These are phyloP conservation scores for Eucalyptus sp. DNA, from an alignment of 345 rosid species.

Conservation along the genomic window DNA sequence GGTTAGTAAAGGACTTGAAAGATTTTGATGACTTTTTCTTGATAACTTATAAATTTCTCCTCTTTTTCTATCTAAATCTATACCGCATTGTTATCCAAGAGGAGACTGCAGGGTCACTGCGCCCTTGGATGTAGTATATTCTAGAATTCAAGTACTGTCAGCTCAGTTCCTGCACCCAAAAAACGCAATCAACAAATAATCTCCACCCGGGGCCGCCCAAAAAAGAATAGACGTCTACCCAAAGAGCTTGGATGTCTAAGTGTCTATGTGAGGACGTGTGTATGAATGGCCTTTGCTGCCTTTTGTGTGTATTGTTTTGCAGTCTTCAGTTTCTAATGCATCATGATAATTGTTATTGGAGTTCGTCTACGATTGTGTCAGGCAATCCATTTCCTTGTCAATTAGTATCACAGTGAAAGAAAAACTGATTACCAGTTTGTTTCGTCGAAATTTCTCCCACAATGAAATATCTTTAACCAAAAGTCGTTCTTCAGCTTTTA, in stretches of 20 bases:
- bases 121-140: neutral
- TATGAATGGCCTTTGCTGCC: neutral
- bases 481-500: too few relatives aligned
- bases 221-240: neutral
- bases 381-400: neutral
- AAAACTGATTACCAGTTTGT: neutral
- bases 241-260: neutral
- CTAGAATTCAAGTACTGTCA: neutral
- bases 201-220: rapidly evolving
- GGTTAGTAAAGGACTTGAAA: too few relatives aligned
- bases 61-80: neutral
- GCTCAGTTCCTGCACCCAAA: neutral
- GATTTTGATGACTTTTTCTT: neutral
- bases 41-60: neutral
- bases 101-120: neutral
- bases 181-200: too few relatives aligned
- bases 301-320: neutral
- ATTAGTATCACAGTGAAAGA: neutral
- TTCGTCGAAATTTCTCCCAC: rapidly evolving
- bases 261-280: neutral
- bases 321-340: neutral
- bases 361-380: neutral
- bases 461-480: rapidly evolving
- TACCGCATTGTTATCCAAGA: neutral
- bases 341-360: neutral